Evolutionary conservation across 768 basidiomycete genomes (phyloP), one percentile per base, ranked within the genome.

Genomic region (Trametes maxima): DNA sequence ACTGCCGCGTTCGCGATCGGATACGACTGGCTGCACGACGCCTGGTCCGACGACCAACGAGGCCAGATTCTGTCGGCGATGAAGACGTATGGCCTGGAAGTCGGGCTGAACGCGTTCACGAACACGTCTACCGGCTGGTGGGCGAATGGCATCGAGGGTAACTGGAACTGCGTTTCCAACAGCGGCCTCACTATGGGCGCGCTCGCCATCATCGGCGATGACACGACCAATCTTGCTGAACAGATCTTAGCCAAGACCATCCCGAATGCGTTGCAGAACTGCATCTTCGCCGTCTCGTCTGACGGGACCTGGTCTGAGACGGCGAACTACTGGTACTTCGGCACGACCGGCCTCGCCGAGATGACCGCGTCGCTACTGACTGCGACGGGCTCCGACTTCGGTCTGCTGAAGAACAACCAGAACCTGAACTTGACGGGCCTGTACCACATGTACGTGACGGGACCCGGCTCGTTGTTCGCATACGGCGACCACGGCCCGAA

Each of bases 141-240:
- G 94, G 81, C 74, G 37, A 81, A 66, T 50, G 81, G 77, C 62
- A 82, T 84, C 54, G 82, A 81, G 59, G 96, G 96, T 21, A 99
- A 98, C 80, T 99, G 96, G 96, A 99, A 99, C 74, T 98, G 95
- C 72, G 92, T 93, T 58, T 93, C 89, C 79, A 98, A 98, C 74
- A 84, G 85, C 51, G 96, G 96, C 57, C 77, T 98, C 65, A 94
- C 90, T 17, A 74, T 98, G 72, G 96, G 82, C 50, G 84, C 97
- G 1, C 87, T 99, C 60, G 95, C 96, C 33, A 94, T 99, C 69
- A 77, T 94, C 17, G 87, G 82, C 22, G 91, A 95, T 66, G 88
- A 95, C 67, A 82, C 80, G 17, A 88, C 88, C 6, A 90, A 90
- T 37, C 78, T 76, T 47, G 90, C 96, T 0, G 67, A 78, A 54